Base-by-base conservation (phyloP, 2,329 filamentous ascomycete species). In the Mariannaea sp. region DNA sequence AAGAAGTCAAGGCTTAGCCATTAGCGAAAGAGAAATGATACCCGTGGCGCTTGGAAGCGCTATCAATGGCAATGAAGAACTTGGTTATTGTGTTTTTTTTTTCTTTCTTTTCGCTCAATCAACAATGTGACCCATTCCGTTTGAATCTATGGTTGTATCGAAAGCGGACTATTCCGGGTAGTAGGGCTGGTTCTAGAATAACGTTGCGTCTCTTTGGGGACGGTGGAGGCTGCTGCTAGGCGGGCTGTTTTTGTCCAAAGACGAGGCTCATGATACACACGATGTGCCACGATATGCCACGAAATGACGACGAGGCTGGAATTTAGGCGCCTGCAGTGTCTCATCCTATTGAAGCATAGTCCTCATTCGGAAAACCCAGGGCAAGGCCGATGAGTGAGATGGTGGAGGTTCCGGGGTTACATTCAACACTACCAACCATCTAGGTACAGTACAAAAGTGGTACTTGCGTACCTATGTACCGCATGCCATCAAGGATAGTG, bases 11-110 rank as follows among this genome's bases (percentile, higher is more conserved):
- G 32, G 40, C 22, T 52, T 44, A 39, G 39, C 26, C 46, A 44
- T 49, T 50, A 32, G 48, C 52, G 46, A 35, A 54, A 61, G 29
- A 56, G 29, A 57, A 44, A 64, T 61, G 64, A 66, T 66, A 64
- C 58, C 64, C 64, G 45, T 65, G 61, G 58, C 36, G 41, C 35
- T 49, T 42, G 27, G 14, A 9, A 10, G 41, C 24, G 48, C 55
- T 56, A 40, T 41, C 32, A 64, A 46, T 52, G 40, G 56, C 56
- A 35, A 45, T 38, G 42, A 35, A 33, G 22, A 16, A 38, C 52
- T 51, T 49, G 20, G 29, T 36, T 7, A 7, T 10, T 29, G 9
- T 19, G 26, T 46, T 49, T 36, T 26, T 19, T 36, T 46, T 49
- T 36, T 26, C 29, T 38, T 36, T 38, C 38, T 20, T 26, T 48